phyloP scores from a whole-genome alignment of 2,329 filamentous ascomycete species.

The Ceratocystis papillata region DNA sequence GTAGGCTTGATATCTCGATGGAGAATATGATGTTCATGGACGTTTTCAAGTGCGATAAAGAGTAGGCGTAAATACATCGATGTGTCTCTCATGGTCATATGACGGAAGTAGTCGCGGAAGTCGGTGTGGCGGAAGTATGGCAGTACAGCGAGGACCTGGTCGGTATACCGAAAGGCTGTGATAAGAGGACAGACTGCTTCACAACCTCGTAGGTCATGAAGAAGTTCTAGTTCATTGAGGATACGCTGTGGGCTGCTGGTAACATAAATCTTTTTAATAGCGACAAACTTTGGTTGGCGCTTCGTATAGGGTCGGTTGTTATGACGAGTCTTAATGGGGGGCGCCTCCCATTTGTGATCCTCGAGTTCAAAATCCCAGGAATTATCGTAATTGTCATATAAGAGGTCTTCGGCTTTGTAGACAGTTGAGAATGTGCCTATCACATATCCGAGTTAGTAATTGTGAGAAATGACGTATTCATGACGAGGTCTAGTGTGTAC shows the following conservation, averaged over 20 bases:
- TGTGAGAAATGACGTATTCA: slow-evolving; percentile 19
- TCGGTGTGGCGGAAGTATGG: slow-evolving; percentile 94
- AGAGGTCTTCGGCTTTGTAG: slow-evolving; percentile 92
- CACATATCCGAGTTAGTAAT: slow-evolving; percentile 17
- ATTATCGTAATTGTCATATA: slow-evolving; percentile 74
- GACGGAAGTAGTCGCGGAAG: slow-evolving; percentile 87
- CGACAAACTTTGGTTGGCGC: slow-evolving; percentile 61
- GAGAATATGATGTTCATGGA: slow-evolving; percentile 74
- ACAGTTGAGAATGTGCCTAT: slow-evolving; percentile 98
- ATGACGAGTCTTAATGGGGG: slow-evolving; percentile 40
- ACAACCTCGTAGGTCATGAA: slow-evolving; percentile 75
- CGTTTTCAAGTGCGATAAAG: slow-evolving; percentile 71
- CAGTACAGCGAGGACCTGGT: slow-evolving; percentile 88
- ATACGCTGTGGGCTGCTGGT: slow-evolving; percentile 90
- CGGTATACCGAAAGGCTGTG: slow-evolving; percentile 87
- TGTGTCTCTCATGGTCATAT: slow-evolving; percentile 78
- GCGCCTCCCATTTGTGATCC: slow-evolving; percentile 58
- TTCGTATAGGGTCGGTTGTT: background rate
- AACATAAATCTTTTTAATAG: slow-evolving; percentile 99
- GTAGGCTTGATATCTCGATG: slow-evolving; percentile 97
- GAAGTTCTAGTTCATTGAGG: slow-evolving; percentile 87
- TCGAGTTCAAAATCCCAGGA: slow-evolving; percentile 67
- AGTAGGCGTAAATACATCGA: slow-evolving; percentile 80
- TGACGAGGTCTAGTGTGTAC: slow-evolving; percentile 36
- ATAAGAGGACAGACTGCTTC: slow-evolving; percentile 86